These are phyloP conservation scores for Zasmidium angulare DNA, from an alignment of 2,329 filamentous ascomycete genomes.

Conservation along the genomic window DNA sequence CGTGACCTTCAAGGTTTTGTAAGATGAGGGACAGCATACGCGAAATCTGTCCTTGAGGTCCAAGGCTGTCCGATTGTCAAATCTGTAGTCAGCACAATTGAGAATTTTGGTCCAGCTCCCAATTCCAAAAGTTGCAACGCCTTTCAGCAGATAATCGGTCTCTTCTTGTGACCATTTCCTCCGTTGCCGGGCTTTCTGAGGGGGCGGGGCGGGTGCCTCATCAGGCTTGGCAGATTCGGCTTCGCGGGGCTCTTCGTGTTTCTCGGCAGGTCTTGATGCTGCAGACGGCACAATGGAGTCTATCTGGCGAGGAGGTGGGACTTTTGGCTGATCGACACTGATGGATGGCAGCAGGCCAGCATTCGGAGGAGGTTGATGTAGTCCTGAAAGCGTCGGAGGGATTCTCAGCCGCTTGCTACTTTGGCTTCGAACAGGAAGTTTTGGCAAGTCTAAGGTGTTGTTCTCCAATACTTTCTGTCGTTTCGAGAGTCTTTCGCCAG, in stretches of 20 bases:
- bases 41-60: constrained; percentile 62
- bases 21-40: constrained; percentile 30
- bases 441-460: constrained; percentile 34
- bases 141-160: constrained; percentile 57
- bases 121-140: constrained; percentile 61
- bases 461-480: constrained; percentile 23
- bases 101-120: constrained; percentile 66
- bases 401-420: constrained; percentile 39
- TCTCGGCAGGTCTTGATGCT: not conserved
- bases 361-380: constrained; percentile 64
- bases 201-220: constrained; percentile 37
- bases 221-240: constrained; percentile 27
- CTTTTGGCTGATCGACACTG: constrained; percentile 30
- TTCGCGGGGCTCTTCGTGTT: not conserved
- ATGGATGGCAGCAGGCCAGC: constrained; percentile 62
- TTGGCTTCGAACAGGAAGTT: constrained; percentile 34
- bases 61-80: constrained; percentile 59
- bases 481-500: constrained; percentile 34
- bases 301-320: constrained; percentile 12
- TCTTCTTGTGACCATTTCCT: constrained; percentile 65
- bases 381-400: constrained; percentile 55
- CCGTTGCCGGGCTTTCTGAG: constrained; percentile 27
- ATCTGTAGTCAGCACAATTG: constrained; percentile 55
- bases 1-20: constrained; percentile 9
- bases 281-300: not conserved